A percentile compares a stretch with the other conserved stretches of the same genome.
Conservation (phyloP, 2,329 filamentous ascomycete genomes). For the Metarhizium brunneum region DNA sequence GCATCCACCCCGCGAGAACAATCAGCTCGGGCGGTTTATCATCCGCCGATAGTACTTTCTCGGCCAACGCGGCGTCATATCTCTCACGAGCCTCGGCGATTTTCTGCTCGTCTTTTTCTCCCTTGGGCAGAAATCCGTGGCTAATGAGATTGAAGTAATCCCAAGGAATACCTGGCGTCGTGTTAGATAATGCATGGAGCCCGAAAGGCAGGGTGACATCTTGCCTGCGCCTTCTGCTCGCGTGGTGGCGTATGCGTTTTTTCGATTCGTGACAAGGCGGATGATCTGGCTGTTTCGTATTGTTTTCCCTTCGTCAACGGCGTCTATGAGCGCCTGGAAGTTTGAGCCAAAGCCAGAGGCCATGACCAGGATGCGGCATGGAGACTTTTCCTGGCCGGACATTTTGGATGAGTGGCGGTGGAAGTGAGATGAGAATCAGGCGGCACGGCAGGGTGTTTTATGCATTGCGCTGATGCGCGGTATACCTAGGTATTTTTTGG, state of each 20-base stretch:
- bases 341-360: constrained; percentile 70
- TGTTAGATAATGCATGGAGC: background rate
- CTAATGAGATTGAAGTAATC: constrained; percentile 74
- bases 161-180: constrained; percentile 49
- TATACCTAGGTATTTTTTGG: too few relatives aligned
- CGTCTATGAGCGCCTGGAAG: constrained; percentile 62
- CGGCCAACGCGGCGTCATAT: constrained; percentile 69
- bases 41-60: constrained; percentile 44
- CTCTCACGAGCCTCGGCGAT: constrained; percentile 49
- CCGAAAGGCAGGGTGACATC: background rate
- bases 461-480: too few relatives aligned
- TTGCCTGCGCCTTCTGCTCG: constrained; percentile 35
- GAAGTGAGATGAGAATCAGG: too few relatives aligned
- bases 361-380: constrained; percentile 53
- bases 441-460: too few relatives aligned
- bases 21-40: constrained; percentile 60
- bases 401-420: background rate
- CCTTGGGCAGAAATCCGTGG: constrained; percentile 52
- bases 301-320: constrained; percentile 29
- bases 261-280: constrained; percentile 38
- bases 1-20: constrained; percentile 82
- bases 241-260: constrained; percentile 33
- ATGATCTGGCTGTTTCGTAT: constrained; percentile 30
- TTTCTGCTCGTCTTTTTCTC: constrained; percentile 49
- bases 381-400: constrained; percentile 1